Evolutionary conservation across 2,329 filamentous ascomycete genomes (phyloP), one percentile per base, ranked within the genome.

Genomic region (Emergomyces orientalis): DNA sequence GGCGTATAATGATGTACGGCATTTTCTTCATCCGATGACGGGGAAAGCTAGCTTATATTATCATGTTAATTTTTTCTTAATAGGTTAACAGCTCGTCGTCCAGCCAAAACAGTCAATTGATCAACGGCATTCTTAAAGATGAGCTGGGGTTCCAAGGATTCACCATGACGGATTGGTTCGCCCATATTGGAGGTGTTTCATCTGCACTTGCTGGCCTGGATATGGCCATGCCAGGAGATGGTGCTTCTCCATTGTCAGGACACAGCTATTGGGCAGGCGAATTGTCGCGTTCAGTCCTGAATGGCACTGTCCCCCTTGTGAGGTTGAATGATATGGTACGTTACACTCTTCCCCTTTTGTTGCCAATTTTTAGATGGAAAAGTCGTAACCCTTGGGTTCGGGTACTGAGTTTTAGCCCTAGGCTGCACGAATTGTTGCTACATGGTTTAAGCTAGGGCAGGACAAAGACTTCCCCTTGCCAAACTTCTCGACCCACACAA

Each of bases 61-160:
- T 27, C 17, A 27, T 60, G 45, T 27, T 59, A 39, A 60, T 5
- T 65, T 39, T 30, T 17, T 2, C 1, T 11, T 1, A 27, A 34
- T 65, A 85, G 78, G 79, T 88, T 62, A 89, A 89, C 69, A 84
- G 85, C 59, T 86, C 84, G 0, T 84, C 87, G 19, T 80, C 81
- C 5, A 88, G 84, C 63, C 85, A 87, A 64, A 90, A 90, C 70
- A 85, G 84, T 65, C 86, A 86, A 70, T 75, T 86, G 17, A 78
- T 88, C 61, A 90, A 90, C 66, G 85, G 84, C 0, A 77, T 91
- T 3, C 77, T 90, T 9, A 91, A 91, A 68, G 86, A 88, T 55
- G 88, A 91, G 73, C 79, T 90, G 58, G 86, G 86, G 0, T 90
- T 90, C 67, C 86, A 89, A 67, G 88, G 88, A 69, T 86, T 76